Base-by-base conservation (phyloP, 495 filamentous ascomycete species). In the Bathelium albidoporum region DNA sequence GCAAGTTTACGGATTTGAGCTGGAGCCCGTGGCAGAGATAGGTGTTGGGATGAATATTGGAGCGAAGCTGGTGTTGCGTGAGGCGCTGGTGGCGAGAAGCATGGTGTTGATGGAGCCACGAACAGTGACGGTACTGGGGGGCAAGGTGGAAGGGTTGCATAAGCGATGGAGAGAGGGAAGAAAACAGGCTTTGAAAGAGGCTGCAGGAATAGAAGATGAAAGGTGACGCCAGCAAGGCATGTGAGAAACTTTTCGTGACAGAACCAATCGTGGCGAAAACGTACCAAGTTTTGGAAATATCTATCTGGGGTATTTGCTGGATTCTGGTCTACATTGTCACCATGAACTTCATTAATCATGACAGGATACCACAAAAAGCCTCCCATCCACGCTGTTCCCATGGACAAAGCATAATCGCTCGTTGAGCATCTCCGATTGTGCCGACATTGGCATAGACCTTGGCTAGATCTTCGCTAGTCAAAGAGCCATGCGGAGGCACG, bases 101-200 rank as follows among this genome's bases (percentile, higher is more conserved):
- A 80, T 93, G 66, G 68, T 95, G 18, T 71, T 98, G 68, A 74
- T 98, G 12, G 85, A 90, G 45, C 85, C 89, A 1, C 74, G 68
- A 14, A 82, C 69, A 20, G 83, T 82, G 53, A 80, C 78, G 39
- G 66, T 96, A 2, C 73, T 97, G 18, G 94, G 94, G 1, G 94
- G 94, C 0, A 96, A 90, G 80, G 85, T 97, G 60, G 92, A 96
- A 61, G 78, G 70, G 0, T 79, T 91, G 79, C 88, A 96, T 68
- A 83, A 82, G 70, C 75, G 76, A 34, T 97, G 94, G 91, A 81
- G 79, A 62, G 85, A 88, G 31, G 82, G 82, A 18, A 79, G 90
- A 68, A 87, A 96, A 72, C 81, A 79, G 63, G 79, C 81, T 64
- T 72, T 98, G 62, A 82, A 82, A 72, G 78, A 79, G 59, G 84